A percentile compares a stretch with the other conserved stretches of the same genome.
Conservation (phyloP, 2,329 filamentous ascomycete genomes). For the Ophiostoma ips region DNA sequence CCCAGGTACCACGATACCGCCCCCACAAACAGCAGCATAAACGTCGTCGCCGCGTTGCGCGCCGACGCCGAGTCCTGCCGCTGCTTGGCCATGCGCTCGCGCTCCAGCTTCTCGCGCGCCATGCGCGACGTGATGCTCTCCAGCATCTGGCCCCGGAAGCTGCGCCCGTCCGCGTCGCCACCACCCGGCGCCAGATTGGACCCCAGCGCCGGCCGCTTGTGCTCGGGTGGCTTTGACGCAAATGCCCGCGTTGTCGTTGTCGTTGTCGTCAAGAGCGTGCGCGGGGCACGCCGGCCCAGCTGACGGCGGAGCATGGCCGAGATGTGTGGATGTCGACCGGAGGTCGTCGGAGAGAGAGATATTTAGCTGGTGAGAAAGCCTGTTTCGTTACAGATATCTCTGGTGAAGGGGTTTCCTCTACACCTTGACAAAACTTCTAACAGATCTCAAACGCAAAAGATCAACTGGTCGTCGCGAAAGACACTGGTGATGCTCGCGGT, state of each 20-base stretch:
- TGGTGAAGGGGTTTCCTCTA: too few relatives aligned
- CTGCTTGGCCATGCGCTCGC: constrained; percentile 27
- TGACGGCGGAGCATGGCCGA: constrained; percentile 5
- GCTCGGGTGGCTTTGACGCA: constrained; percentile 12
- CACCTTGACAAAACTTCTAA: too few relatives aligned
- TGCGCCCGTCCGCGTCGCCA: constrained; percentile 12
- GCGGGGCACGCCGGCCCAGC: constrained; percentile 1
- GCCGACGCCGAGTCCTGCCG: constrained; percentile 24
- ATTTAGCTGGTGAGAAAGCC: too few relatives aligned
- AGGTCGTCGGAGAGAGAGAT: neutral
- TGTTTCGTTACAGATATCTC: too few relatives aligned
- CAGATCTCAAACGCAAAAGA: too few relatives aligned
- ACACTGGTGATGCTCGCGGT: too few relatives aligned
- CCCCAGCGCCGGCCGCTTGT: neutral
- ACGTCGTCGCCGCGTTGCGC: constrained; percentile 31
- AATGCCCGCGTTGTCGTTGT: constrained; percentile 7
- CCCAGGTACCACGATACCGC: constrained; percentile 45
- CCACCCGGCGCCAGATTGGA: neutral
- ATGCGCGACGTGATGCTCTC: constrained; percentile 37
- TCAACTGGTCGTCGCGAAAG: too few relatives aligned
- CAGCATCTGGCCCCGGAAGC: constrained; percentile 41
- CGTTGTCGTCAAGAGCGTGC: neutral
- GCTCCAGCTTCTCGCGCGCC: constrained; percentile 32
- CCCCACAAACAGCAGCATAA: constrained; percentile 38
- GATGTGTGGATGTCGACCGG: neutral